Percentiles rank a stretch among this genome's conserved stretches.
Evolutionary conservation across 441 rosid species (phyloP).

Genomic region (Erodium texanum): DNA sequence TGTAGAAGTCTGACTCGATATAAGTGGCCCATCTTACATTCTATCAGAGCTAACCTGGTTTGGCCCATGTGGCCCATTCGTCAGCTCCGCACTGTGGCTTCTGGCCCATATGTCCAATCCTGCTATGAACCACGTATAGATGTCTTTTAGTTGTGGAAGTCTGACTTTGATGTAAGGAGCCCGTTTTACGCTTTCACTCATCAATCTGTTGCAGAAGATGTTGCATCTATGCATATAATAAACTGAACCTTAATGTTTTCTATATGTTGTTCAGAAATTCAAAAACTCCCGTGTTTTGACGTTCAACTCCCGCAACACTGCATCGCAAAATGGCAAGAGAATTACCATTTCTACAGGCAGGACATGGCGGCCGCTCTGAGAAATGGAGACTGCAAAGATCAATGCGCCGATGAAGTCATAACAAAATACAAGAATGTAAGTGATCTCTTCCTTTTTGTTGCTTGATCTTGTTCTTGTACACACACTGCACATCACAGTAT

Average conservation of each 20-base stretch:
- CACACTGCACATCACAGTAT: no score
- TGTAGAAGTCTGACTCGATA: background rate
- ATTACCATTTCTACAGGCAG: conserved; percentile 31
- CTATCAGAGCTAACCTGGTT: no score
- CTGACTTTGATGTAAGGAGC: no score
- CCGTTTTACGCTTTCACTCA: no score
- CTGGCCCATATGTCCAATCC: no score
- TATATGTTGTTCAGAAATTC: conserved; percentile 30
- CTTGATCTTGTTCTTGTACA: no score
- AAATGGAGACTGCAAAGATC: conserved; percentile 2
- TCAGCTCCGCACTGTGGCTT: no score
- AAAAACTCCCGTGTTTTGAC: conserved; percentile 41
- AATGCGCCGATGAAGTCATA: conserved; percentile 23
- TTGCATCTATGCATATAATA: background rate
- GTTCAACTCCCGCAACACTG: conserved; percentile 19
- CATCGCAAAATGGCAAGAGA: conserved; percentile 27
- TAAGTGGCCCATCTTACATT: background rate
- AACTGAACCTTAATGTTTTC: background rate
- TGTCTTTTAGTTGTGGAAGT: no score
- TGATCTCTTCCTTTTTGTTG: background rate
- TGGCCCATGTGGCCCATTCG: no score
- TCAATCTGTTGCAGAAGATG: no score
- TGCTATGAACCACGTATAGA: no score
- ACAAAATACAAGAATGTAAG: conserved; percentile 42
- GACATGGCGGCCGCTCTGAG: conserved; percentile 34